phyloP scores from a whole-genome alignment of 192 early-diverging fungal genomes.

The Piromyces sp. region DNA sequence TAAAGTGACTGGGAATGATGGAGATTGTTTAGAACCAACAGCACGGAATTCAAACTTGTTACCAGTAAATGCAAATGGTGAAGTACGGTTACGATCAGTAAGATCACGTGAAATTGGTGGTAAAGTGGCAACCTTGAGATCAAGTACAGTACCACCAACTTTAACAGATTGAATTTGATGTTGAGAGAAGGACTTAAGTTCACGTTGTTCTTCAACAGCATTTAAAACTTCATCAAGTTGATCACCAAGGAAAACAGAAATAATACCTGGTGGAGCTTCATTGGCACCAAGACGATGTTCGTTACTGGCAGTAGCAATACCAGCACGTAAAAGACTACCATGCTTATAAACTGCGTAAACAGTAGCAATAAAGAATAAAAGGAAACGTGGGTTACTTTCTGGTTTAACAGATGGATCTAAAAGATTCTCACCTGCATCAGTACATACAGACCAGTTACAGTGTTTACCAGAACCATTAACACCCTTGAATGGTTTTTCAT shows the following conservation, averaged over 20 bases:
- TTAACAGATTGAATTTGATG: slow-evolving; percentile 81
- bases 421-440: slow-evolving; percentile 90
- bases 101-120: slow-evolving; percentile 86
- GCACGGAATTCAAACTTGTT: slow-evolving; percentile 99
- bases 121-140: slow-evolving; percentile 83
- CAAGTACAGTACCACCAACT: slow-evolving; percentile 85
- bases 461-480: slow-evolving; percentile 98
- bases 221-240: slow-evolving; percentile 91
- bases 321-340: slow-evolving; percentile 74
- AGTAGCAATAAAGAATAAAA: slow-evolving; percentile 81
- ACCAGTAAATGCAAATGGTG: slow-evolving; percentile 97
- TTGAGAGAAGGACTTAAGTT: slow-evolving; percentile 68
- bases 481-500: slow-evolving; percentile 99
- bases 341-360: slow-evolving; percentile 84
- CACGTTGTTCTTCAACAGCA: slow-evolving; percentile 73
- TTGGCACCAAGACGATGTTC: slow-evolving; percentile 96
- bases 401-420: slow-evolving; percentile 84
- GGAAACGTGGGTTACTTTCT: slow-evolving; percentile 96
- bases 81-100: slow-evolving; percentile 98
- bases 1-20: slow-evolving; percentile 87
- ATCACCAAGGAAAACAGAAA: slow-evolving; percentile 90
- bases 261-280: slow-evolving; percentile 93
- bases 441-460: slow-evolving; percentile 80
- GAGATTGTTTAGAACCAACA: slow-evolving; percentile 93
- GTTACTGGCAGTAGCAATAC: slow-evolving; percentile 86